Evolutionary conservation across 2,329 filamentous ascomycete species (phyloP).

Genomic region (Hymenotorrendiella dingleyae): DNA sequence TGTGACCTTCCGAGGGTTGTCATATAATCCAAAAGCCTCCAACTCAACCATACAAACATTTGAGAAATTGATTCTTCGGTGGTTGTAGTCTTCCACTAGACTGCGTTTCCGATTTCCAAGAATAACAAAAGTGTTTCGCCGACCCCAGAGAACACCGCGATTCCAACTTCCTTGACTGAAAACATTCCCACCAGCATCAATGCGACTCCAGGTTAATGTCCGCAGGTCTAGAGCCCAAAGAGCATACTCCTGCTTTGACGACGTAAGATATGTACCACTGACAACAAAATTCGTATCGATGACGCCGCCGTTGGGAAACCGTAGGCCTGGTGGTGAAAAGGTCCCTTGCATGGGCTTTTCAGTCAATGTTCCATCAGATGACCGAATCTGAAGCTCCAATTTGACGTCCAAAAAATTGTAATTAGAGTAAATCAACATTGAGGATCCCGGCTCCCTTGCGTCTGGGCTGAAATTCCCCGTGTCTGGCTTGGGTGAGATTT

Average conservation of each 20-base stretch:
- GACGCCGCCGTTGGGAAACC: conserved; percentile 92
- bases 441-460: conserved; percentile 52
- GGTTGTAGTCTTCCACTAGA: conserved; percentile 96
- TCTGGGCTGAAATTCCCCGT: conserved; percentile 42
- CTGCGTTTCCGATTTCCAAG: conserved; percentile 89
- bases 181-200: conserved; percentile 88
- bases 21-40: conserved; percentile 94
- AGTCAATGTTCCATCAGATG: conserved; percentile 73
- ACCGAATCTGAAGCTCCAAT: conserved; percentile 82
- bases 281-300: conserved; percentile 97
- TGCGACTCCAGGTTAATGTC: conserved; percentile 87
- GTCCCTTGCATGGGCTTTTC: conserved; percentile 86
- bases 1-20: conserved; percentile 76
- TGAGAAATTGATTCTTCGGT: conserved; percentile 93
- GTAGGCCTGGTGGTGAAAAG: conserved; percentile 83
- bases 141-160: conserved; percentile 84
- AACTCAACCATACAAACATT: conserved; percentile 96
- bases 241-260: conserved; percentile 96
- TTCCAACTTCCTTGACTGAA: conserved; percentile 99
- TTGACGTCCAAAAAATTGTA: conserved; percentile 99
- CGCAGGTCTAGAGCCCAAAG: conserved; percentile 90
- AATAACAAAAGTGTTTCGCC: conserved; percentile 92
- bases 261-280: conserved; percentile 93
- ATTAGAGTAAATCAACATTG: conserved; percentile 97
- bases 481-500: conserved; percentile 38